phyloP scores from a whole-genome alignment of 345 rosid species.

The Populus simonii region DNA sequence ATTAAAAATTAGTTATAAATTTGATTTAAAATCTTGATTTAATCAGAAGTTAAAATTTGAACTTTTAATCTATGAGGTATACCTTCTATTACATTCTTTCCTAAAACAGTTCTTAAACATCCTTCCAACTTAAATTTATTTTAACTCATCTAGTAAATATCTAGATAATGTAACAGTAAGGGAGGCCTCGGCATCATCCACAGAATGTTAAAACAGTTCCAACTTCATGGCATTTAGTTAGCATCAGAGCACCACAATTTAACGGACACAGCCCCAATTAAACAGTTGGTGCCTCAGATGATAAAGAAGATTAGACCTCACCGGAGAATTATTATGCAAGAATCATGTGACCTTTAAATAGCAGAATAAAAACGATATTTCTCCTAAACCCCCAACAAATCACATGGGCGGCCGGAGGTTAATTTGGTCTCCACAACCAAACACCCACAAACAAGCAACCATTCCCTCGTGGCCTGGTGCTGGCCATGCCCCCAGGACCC shows the following conservation, averaged over 20 bases:
- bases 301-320: background rate
- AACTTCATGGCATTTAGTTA: too few relatives aligned
- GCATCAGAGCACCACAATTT: too few relatives aligned
- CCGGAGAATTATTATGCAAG: background rate
- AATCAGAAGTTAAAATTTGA: too few relatives aligned
- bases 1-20: background rate
- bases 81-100: background rate
- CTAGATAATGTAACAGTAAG: too few relatives aligned
- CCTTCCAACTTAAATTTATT: background rate
- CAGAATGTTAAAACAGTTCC: too few relatives aligned
- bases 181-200: too few relatives aligned
- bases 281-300: background rate
- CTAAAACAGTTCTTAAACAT: too few relatives aligned
- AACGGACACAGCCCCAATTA: too few relatives aligned
- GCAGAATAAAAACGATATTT: background rate
- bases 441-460: background rate
- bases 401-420: slow-evolving; percentile 12
- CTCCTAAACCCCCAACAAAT: background rate
- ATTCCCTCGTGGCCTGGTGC: background rate
- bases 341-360: background rate
- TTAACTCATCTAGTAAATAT: too few relatives aligned
- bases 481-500: slow-evolving; percentile 9
- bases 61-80: too few relatives aligned
- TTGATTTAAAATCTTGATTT: too few relatives aligned
- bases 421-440: background rate